Conservation (phyloP, 805 yeast genomes). For the Danielozyma ontarioensis region DNA sequence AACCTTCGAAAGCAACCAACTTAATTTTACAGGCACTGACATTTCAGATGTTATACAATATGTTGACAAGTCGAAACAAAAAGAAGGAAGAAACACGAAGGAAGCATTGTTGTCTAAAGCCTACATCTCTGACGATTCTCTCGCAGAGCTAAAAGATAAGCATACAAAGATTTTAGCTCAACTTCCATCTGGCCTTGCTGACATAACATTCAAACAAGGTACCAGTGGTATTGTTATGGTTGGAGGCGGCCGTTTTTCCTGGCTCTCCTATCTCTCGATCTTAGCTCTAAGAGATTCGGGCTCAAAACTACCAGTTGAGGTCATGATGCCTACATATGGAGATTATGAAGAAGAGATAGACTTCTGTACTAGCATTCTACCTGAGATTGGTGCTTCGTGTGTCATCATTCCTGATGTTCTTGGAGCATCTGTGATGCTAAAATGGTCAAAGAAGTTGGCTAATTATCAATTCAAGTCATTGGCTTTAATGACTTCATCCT, state of each 20-base stretch:
- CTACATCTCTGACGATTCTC: conserved; percentile 14
- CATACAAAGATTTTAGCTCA: conserved; percentile 15
- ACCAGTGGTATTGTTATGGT: conserved; percentile 33
- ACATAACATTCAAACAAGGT: conserved; percentile 14
- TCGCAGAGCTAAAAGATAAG: conserved; percentile 16
- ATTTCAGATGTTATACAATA: conserved; percentile 16
- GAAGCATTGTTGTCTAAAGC: conserved; percentile 22
- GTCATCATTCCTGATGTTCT: conserved; percentile 41
- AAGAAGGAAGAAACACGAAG: conserved; percentile 16
- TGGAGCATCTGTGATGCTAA: conserved; percentile 45
- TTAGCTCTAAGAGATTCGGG: conserved; percentile 40
- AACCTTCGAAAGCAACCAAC: conserved; percentile 14
- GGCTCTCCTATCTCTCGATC: conserved; percentile 35
- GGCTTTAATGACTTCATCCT: conserved; percentile 34
- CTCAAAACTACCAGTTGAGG: conserved; percentile 38
- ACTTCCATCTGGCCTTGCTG: conserved; percentile 18
- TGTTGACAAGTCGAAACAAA: conserved; percentile 12
- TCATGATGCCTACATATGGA: conserved; percentile 33
- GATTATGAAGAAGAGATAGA: conserved; percentile 35
- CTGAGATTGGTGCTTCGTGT: conserved; percentile 61
- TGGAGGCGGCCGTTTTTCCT: conserved; percentile 42
- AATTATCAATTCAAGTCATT: conserved; percentile 69
- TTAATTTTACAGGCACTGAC: conserved; percentile 10
- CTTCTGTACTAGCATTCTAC: conserved; percentile 58
- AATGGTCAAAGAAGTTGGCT: conserved; percentile 37